Base-by-base conservation (phyloP, 2,329 filamentous ascomycete genomes). In the Fonsecaea erecta region DNA sequence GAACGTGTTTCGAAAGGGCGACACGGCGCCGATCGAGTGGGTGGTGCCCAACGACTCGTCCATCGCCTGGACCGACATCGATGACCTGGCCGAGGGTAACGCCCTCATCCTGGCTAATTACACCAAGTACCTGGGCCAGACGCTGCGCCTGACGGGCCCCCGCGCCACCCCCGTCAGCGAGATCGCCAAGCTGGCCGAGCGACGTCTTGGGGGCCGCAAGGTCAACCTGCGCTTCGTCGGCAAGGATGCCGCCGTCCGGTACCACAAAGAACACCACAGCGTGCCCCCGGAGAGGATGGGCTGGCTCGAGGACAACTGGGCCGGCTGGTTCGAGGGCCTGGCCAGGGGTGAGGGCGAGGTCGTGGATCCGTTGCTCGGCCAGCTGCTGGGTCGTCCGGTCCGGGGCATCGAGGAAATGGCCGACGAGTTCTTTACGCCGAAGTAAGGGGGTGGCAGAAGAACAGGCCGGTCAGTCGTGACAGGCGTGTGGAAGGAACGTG, bases 271-370 rank as follows among this genome's bases (percentile, higher is more conserved):
- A 2, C 55, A 58, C 14, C 8, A 2, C n/a, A 32, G 16, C 55
- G 55, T 58, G 21, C 55, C 55, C 3, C 37, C 16, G 1, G 37
- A 58, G 55, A 28, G 37, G 3, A 24, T 48, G 18, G 55, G 30
- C 55, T 58, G 55, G 55, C 55, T 58, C 14, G 55, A 58, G 37
- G 30, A 48, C 55, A 58, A 58, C 8, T 58, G 55, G 55, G 55
- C 34, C 12, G 55, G 55, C 16, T 58, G 37, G 55, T 58, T 37
- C 34, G 55, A 7, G 28, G 55, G 55, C 4, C 40, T 58, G 16
- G 55, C 55, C 1, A 21, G 4, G 1, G 55, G 55, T 3, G 55
- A 58, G 14, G 55, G 55, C 40, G 55, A 48, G 40, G 55, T 58
- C 12, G 55, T 58, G 1, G 55, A 58, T 30, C 37, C 24, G 16